Conservation (phyloP, 305 asterid genomes). For the Rubia occidens region DNA sequence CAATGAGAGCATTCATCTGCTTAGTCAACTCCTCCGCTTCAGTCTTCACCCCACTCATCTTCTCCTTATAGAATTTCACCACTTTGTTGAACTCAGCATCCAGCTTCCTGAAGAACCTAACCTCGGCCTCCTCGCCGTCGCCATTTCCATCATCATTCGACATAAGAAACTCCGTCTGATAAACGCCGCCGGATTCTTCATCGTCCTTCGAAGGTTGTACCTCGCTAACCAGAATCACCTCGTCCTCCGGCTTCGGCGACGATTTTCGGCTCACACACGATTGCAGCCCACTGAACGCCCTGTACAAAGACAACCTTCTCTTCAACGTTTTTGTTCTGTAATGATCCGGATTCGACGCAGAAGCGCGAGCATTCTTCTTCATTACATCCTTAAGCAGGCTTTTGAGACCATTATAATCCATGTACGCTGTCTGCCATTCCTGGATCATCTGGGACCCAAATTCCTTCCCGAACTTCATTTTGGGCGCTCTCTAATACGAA, state of each 20-base stretch:
- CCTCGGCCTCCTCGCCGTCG: slow-evolving; percentile 60
- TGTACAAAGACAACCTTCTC: slow-evolving; percentile 57
- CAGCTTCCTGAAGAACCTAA: slow-evolving; percentile 43
- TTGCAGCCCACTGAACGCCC: slow-evolving; percentile 74
- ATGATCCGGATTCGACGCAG: slow-evolving; percentile 13
- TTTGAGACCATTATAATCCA: slow-evolving; percentile 58
- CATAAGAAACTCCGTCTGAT: slow-evolving; percentile 60
- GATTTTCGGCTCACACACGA: slow-evolving; percentile 16
- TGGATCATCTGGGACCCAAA: slow-evolving; percentile 68
- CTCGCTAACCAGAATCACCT: slow-evolving; percentile 50
- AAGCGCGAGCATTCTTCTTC: slow-evolving; percentile 12
- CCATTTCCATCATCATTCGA: slow-evolving; percentile 58
- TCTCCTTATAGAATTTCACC: slow-evolving; percentile 39
- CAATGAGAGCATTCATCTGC: slow-evolving; percentile 86
- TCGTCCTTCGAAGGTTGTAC: slow-evolving; percentile 14
- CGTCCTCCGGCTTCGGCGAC: slow-evolving; percentile 42
- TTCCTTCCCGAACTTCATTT: slow-evolving; percentile 85
- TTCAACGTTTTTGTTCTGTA: slow-evolving; percentile 27
- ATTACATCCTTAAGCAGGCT: slow-evolving; percentile 36
- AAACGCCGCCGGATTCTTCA: slow-evolving; percentile 30
- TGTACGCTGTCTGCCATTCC: slow-evolving; percentile 75
- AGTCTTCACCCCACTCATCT: slow-evolving; percentile 38
- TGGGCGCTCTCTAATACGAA: not conserved
- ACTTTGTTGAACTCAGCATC: slow-evolving; percentile 76
- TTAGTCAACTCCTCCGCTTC: slow-evolving; percentile 57